phyloP scores from a whole-genome alignment of 345 rosid genomes.

The Sisymbrium irio region DNA sequence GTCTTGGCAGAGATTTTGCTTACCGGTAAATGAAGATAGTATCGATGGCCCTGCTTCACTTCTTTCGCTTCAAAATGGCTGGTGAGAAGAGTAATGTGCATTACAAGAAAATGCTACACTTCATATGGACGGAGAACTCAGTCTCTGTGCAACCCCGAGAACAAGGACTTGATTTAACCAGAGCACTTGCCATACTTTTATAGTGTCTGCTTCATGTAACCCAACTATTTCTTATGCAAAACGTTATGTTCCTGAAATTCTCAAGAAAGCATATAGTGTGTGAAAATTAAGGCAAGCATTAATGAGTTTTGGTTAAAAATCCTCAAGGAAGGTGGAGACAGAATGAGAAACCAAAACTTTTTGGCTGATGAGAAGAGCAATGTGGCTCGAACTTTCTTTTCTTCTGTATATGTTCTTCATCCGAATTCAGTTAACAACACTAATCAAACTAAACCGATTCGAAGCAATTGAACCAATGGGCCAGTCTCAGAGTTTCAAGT shows the following conservation, averaged over 20 bases:
- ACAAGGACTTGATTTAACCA: neutral
- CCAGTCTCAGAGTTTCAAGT: too few species aligned
- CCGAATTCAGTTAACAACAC: too few species aligned
- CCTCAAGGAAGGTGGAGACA: neutral
- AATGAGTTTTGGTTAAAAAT: neutral
- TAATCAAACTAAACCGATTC: too few species aligned
- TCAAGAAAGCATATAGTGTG: neutral
- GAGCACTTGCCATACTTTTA: neutral
- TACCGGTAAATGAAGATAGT: slow-evolving; percentile 73
- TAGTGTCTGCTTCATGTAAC: neutral
- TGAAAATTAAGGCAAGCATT: neutral
- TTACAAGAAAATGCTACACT: slow-evolving; percentile 63
- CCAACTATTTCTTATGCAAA: too few species aligned
- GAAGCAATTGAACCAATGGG: too few species aligned
- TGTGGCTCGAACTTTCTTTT: too few species aligned
- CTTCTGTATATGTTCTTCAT: too few species aligned
- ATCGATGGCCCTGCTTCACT: slow-evolving; percentile 52
- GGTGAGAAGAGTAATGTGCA: slow-evolving; percentile 39
- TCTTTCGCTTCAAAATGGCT: slow-evolving; percentile 51
- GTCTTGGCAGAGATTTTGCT: slow-evolving; percentile 70
- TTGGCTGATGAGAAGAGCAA: too few species aligned
- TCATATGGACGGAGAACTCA: slow-evolving; percentile 19
- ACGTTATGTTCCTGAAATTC: neutral
- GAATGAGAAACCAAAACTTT: too few species aligned
- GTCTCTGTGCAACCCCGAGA: slow-evolving; percentile 44